These are phyloP conservation scores for Clonostachys sp. DNA, from an alignment of 2,329 filamentous ascomycete species.

Conservation along the genomic window DNA sequence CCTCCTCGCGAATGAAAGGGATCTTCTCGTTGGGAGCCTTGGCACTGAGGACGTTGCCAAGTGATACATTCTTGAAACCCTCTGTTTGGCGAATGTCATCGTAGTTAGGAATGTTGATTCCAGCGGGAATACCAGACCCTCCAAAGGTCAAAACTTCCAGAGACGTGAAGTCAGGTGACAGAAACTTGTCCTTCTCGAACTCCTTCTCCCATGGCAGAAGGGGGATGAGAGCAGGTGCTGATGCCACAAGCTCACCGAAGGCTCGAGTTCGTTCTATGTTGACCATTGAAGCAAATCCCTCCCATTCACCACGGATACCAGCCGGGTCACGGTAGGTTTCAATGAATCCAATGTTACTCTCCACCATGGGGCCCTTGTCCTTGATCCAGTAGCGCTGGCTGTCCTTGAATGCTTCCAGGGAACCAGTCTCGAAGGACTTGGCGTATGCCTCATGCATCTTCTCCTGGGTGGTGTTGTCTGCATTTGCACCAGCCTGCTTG, in stretches of 20 bases:
- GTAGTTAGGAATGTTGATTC: conserved; percentile 68
- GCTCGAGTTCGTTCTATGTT: conserved; percentile 88
- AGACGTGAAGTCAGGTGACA: conserved; percentile 93
- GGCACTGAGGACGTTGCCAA: conserved; percentile 88
- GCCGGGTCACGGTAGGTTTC: conserved; percentile 83
- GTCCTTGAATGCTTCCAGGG: conserved; percentile 73
- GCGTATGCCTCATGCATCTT: conserved; percentile 71
- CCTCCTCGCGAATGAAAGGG: conserved; percentile 78
- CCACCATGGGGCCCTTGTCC: conserved; percentile 75
- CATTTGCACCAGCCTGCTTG: conserved; percentile 62
- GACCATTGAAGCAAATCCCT: conserved; percentile 79
- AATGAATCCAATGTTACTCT: conserved; percentile 79
- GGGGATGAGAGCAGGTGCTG: conserved; percentile 79
- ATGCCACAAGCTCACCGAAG: conserved; percentile 79
- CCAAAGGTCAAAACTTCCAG: conserved; percentile 83
- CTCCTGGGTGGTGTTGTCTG: conserved; percentile 70
- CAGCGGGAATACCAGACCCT: conserved; percentile 61
- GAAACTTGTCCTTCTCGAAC: conserved; percentile 95
- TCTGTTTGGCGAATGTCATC: conserved; percentile 76
- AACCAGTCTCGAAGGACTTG: conserved; percentile 70
- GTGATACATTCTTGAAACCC: conserved; percentile 89
- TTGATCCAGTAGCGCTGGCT: conserved; percentile 78
- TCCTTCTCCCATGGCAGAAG: conserved; percentile 82
- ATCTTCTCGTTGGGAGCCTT: conserved; percentile 90
- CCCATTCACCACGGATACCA: conserved; percentile 78